These are phyloP conservation scores for Mycena chlorophos DNA, from an alignment of 768 basidiomycete genomes.

Conservation along the genomic window DNA sequence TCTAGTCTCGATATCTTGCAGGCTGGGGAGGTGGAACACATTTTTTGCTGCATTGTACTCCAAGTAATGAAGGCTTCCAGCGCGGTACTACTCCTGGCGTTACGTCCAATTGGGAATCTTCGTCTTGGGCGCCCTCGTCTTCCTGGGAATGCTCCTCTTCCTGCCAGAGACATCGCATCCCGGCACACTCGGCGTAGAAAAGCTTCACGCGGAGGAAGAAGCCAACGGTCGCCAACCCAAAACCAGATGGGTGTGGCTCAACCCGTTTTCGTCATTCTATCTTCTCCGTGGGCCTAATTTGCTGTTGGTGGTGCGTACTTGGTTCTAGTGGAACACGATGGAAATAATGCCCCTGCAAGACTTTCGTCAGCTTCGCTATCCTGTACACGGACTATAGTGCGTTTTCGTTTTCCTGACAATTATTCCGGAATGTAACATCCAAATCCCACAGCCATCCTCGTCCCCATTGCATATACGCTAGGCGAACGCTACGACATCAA, in stretches of 20 bases:
- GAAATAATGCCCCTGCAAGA: slow-evolving; percentile 27
- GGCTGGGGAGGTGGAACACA: slow-evolving; percentile 25
- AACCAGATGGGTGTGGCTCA: slow-evolving; percentile 37
- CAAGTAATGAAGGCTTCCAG: too few species aligned
- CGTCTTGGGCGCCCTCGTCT: slow-evolving; percentile 31
- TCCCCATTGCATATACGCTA: slow-evolving; percentile 54
- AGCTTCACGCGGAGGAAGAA: slow-evolving; percentile 10
- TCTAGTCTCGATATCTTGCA: neutral
- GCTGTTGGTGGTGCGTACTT: slow-evolving; percentile 36
- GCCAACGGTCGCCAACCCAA: slow-evolving; percentile 1
- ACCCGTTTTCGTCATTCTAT: slow-evolving; percentile 42
- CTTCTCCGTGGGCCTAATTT: slow-evolving; percentile 47
- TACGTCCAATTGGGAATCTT: slow-evolving; percentile 40
- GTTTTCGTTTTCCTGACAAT: neutral
- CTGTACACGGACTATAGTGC: slow-evolving; percentile 42
- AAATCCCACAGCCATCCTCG: slow-evolving; percentile 29
- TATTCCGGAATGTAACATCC: neutral
- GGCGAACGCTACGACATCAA: slow-evolving; percentile 43
- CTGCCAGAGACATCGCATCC: slow-evolving; percentile 53
- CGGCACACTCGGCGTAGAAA: slow-evolving; percentile 40
- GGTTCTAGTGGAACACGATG: neutral
- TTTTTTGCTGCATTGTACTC: too few species aligned
- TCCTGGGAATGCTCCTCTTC: slow-evolving; percentile 32
- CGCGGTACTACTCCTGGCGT: slow-evolving; percentile 51
- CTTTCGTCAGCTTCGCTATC: slow-evolving; percentile 34